Base-by-base conservation (phyloP, 257 asterid species). In the Solanum chiquidenum region DNA sequence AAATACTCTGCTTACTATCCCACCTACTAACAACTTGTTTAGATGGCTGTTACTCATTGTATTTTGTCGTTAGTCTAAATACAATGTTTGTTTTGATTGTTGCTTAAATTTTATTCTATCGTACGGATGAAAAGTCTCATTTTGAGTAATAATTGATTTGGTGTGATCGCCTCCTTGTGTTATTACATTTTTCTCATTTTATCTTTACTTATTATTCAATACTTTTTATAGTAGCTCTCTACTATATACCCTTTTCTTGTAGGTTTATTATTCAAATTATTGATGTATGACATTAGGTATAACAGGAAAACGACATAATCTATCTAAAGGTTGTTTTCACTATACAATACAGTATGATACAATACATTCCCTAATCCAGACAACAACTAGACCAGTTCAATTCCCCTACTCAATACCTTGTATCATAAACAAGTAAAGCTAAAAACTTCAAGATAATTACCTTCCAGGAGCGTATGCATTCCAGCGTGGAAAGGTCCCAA, bases 381-480 rank as follows among this genome's bases (percentile, higher is more conserved):
- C 66, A 58, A 58, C 12, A 58, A 58, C 25, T 20, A 52, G 25
- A 21, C 66, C 66, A 58, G 66, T 58, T 58, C 66, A 20, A 58
- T 20, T 58, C 66, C 66, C 66, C 66, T 58, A 58, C 66, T 58
- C 27, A 58, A 58, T 21, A 58, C 66, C 66, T 58, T 58, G 27
- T 21, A 3, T 20, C 64, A 55, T 55, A 55, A 58, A 20, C 27
- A 20, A 58, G 66, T 58, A 79, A 79, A 79, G 38, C 84, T 80
- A 46, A 9, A 14, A 75, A 34, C 3, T n/a, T 35, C 46, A 71
- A 16, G 84, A 40, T 4, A 75, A 69, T 3, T 64, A 96, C 99
- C 99, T 97, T 97, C 99, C 99, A 97, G 29, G 99, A 96, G 88
- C 99, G 98, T 34, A 95, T 88, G 91, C 98, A 95, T 90, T 95